Evolutionary conservation across 2,329 filamentous ascomycete genomes (phyloP).

Genomic region (Neobulgaria alba): DNA sequence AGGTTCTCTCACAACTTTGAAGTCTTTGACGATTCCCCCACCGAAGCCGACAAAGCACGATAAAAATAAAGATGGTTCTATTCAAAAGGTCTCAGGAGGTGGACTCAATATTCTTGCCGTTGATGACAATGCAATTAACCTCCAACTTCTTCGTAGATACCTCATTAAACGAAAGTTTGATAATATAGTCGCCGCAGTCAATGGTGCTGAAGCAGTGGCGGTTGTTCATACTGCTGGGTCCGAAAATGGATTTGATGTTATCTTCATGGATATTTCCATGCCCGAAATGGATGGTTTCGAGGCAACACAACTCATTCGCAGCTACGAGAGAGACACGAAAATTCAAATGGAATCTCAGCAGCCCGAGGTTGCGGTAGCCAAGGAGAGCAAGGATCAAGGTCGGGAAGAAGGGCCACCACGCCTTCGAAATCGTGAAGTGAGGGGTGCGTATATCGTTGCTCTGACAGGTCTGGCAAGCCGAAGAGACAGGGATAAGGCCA

Average conservation of each 20-base stretch:
- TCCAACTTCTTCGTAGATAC: constrained; percentile 30
- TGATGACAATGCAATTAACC: constrained; percentile 34
- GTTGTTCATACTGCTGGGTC: constrained; percentile 25
- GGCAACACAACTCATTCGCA: constrained; percentile 39
- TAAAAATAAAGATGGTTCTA: not conserved
- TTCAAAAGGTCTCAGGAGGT: not conserved
- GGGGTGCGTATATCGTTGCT: constrained; percentile 38
- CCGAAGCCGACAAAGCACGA: not conserved
- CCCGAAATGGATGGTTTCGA: constrained; percentile 44
- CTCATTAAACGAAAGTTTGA: constrained; percentile 32
- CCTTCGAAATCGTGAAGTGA: not conserved
- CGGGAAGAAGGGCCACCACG: not conserved
- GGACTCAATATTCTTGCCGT: constrained; percentile 28
- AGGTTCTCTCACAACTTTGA: not conserved
- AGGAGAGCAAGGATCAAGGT: not conserved
- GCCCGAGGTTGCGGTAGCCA: not conserved
- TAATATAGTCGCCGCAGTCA: constrained; percentile 32
- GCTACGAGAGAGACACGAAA: constrained; percentile 32
- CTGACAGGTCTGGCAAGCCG: constrained; percentile 42
- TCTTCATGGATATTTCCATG: constrained; percentile 49
- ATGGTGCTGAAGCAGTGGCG: constrained; percentile 39
- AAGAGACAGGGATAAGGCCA: constrained; percentile 39
- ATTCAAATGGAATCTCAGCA: not conserved
- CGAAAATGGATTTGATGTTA: constrained; percentile 30
- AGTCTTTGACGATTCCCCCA: not conserved